Evolutionary conservation across 495 filamentous ascomycete genomes (phyloP).

Genomic region (Neohortaea acidophila): DNA sequence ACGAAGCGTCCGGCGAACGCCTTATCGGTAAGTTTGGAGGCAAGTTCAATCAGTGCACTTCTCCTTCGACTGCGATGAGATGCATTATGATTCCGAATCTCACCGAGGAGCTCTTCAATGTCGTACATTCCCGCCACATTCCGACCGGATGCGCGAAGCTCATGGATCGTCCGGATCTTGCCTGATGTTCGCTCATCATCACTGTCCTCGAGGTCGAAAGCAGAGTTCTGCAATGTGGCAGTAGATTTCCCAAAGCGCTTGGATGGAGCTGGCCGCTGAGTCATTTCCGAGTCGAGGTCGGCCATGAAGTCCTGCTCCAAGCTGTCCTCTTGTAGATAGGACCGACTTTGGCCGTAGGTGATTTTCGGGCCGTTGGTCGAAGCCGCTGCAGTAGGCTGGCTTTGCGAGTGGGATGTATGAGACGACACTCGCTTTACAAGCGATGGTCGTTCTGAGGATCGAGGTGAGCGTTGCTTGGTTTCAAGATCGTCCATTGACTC

Average conservation of each 20-base stretch:
- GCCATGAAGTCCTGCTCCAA: conserved; percentile 19
- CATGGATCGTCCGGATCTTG: conserved; percentile 69
- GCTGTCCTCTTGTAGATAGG: conserved; percentile 38
- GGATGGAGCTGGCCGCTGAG: background rate
- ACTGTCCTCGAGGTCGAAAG: conserved; percentile 19
- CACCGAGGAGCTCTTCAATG: conserved; percentile 68
- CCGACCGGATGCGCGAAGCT: conserved; percentile 71
- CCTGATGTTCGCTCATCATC: conserved; percentile 30
- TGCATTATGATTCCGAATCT: conserved; percentile 47
- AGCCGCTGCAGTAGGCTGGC: conserved; percentile 4
- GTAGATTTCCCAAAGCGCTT: conserved; percentile 5
- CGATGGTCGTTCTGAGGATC: too few relatives aligned
- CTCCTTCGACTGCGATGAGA: conserved; percentile 35
- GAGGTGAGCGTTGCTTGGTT: background rate
- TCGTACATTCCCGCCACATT: conserved; percentile 70
- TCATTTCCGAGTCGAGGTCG: conserved; percentile 13
- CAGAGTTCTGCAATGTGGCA: conserved; percentile 6
- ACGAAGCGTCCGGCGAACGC: conserved; percentile 59
- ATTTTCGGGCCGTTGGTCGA: conserved; percentile 29
- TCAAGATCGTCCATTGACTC: too few relatives aligned
- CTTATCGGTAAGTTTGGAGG: conserved; percentile 43
- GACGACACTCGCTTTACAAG: too few relatives aligned
- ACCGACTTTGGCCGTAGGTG: conserved; percentile 49
- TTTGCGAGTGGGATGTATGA: conserved; percentile 1
- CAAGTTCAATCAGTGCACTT: conserved; percentile 43